phyloP scores from a whole-genome alignment of 208 protist species.

The Leishmania amazonensis region DNA sequence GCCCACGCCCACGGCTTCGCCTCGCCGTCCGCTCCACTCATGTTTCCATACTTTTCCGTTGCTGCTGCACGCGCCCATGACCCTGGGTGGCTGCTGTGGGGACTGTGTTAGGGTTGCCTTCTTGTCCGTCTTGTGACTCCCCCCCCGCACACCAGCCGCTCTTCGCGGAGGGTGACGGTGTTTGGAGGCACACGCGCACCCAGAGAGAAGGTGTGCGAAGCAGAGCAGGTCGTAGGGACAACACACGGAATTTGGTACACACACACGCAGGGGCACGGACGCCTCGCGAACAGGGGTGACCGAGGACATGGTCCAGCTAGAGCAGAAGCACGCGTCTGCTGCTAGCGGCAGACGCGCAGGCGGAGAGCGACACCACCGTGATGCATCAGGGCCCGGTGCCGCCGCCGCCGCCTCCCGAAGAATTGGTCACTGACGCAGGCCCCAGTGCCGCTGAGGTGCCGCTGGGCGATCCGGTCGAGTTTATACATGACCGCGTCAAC shows the following conservation, averaged over 20 bases:
- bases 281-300: too few species aligned
- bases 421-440: not conserved
- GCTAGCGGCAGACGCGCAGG: not conserved
- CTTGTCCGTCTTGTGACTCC: not conserved
- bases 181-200: not conserved
- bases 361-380: not conserved
- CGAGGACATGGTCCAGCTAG: not conserved
- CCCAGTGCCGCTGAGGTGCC: not conserved
- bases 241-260: not conserved
- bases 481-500: slow-evolving; percentile 12
- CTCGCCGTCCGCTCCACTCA: not conserved
- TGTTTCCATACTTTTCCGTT: not conserved
- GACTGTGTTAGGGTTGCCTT: not conserved
- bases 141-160: not conserved
- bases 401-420: not conserved
- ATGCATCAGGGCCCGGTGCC: not conserved
- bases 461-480: slow-evolving; percentile 11
- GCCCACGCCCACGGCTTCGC: not conserved
- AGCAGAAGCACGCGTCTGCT: not conserved
- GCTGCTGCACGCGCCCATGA: not conserved
- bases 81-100: not conserved
- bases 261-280: not conserved
- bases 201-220: not conserved
- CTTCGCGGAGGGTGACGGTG: not conserved
- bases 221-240: not conserved